These are phyloP conservation scores for Trichoderma lentiforme DNA, from an alignment of 2,329 filamentous ascomycete genomes.

Conservation along the genomic window DNA sequence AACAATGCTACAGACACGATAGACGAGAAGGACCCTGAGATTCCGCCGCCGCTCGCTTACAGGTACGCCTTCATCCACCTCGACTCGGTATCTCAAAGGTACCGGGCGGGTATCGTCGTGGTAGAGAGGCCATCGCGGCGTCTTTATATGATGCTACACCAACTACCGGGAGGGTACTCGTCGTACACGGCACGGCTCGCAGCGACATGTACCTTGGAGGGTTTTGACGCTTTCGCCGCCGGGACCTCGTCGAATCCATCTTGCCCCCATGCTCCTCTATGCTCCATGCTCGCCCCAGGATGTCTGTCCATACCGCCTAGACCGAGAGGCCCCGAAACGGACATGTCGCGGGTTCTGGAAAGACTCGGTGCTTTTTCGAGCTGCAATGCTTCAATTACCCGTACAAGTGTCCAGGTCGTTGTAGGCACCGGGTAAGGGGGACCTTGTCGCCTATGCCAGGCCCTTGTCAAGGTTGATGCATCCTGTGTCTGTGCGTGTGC, in stretches of 20 bases:
- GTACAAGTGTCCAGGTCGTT: background rate
- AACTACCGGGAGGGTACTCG: background rate
- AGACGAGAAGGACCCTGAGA: slow-evolving; percentile 13
- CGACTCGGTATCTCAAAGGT: background rate
- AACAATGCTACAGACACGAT: slow-evolving; percentile 10
- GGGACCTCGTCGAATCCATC: background rate
- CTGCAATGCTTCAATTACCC: background rate
- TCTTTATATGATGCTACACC: background rate
- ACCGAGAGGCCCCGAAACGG: background rate
- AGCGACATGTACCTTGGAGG: background rate
- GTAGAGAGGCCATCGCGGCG: background rate
- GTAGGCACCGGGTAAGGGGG: background rate
- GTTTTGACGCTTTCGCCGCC: background rate
- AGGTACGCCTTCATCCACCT: background rate
- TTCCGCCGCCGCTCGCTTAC: slow-evolving; percentile 1
- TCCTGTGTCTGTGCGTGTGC: background rate
- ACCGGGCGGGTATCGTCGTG: background rate
- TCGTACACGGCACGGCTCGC: background rate
- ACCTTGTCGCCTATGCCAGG: background rate
- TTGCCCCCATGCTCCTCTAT: background rate
- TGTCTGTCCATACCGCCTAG: background rate
- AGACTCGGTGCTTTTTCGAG: background rate
- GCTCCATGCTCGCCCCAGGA: background rate
- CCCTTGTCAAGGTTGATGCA: background rate
- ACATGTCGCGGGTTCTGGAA: background rate